Percentiles rank a stretch among this genome's conserved stretches.
phyloP scores from a whole-genome alignment of 768 basidiomycete species.

The Naganishia vaughanmartiniae region DNA sequence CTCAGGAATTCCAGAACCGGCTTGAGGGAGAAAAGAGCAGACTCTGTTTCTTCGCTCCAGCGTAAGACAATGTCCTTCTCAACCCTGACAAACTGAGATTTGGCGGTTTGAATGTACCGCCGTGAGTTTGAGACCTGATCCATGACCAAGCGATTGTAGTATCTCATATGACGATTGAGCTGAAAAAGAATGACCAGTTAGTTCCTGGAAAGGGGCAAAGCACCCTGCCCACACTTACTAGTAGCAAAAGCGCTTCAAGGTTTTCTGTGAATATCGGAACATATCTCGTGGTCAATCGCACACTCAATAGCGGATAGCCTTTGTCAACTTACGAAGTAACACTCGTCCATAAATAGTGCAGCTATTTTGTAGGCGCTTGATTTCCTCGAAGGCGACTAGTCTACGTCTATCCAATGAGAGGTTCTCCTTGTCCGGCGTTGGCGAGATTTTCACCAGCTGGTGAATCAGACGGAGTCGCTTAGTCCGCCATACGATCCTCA shows the following conservation, averaged over 20 bases:
- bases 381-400: slow-evolving; percentile 9
- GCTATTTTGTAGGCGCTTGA: slow-evolving; percentile 7
- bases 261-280: slow-evolving; percentile 6
- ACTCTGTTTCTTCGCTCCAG: slow-evolving; percentile 25
- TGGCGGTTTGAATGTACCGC: slow-evolving; percentile 25
- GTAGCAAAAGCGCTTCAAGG: slow-evolving; percentile 24
- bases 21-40: neutral
- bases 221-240: neutral
- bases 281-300: neutral
- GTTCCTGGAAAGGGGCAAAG: neutral
- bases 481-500: too few relatives aligned
- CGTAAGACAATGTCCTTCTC: slow-evolving; percentile 29
- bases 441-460: slow-evolving; percentile 16
- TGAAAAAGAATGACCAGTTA: neutral
- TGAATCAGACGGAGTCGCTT: neutral
- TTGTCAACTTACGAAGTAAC: slow-evolving; percentile 20
- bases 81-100: slow-evolving; percentile 25
- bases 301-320: neutral
- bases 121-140: slow-evolving; percentile 23
- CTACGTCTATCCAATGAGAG: neutral
- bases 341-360: slow-evolving; percentile 17
- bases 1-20: slow-evolving; percentile 16
- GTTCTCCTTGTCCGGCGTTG: slow-evolving; percentile 19
- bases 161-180: slow-evolving; percentile 27
- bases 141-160: slow-evolving; percentile 25